These are phyloP conservation scores for Mycena metata DNA, from an alignment of 768 basidiomycete genomes.

Conservation along the genomic window DNA sequence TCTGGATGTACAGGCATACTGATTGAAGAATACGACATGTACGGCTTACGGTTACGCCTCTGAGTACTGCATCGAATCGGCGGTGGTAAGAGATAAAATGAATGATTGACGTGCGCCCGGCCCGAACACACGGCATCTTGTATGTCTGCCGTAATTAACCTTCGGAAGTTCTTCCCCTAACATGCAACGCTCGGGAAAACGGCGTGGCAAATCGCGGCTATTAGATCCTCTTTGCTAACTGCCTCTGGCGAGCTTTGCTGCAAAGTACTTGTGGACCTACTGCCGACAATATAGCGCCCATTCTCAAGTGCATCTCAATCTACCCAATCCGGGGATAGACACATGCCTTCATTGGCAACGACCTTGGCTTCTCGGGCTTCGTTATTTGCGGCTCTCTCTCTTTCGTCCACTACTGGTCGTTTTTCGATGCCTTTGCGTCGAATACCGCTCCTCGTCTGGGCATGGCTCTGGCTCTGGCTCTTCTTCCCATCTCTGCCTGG, in stretches of 20 bases:
- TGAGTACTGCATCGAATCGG: not conserved
- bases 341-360: slow-evolving; percentile 25
- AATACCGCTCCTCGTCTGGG: not conserved
- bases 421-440: slow-evolving; percentile 28
- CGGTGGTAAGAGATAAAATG: too few relatives aligned
- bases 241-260: too few relatives aligned
- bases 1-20: not conserved
- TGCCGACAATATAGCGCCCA: not conserved
- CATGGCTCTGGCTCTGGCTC: slow-evolving; percentile 7
- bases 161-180: too few relatives aligned
- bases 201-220: too few relatives aligned
- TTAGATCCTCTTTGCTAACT: too few relatives aligned
- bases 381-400: not conserved
- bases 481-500: slow-evolving; percentile 14
- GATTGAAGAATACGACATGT: not conserved
- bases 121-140: too few relatives aligned
- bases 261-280: not conserved
- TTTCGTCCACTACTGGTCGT: slow-evolving; percentile 6
- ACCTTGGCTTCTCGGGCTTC: not conserved
- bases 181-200: too few relatives aligned
- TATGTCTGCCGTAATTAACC: too few relatives aligned
- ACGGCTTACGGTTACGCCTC: not conserved
- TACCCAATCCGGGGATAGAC: slow-evolving; percentile 31
- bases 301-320: not conserved
- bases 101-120: too few relatives aligned